Conservation (phyloP, 805 yeast species). For the Limtongia smithiae region DNA sequence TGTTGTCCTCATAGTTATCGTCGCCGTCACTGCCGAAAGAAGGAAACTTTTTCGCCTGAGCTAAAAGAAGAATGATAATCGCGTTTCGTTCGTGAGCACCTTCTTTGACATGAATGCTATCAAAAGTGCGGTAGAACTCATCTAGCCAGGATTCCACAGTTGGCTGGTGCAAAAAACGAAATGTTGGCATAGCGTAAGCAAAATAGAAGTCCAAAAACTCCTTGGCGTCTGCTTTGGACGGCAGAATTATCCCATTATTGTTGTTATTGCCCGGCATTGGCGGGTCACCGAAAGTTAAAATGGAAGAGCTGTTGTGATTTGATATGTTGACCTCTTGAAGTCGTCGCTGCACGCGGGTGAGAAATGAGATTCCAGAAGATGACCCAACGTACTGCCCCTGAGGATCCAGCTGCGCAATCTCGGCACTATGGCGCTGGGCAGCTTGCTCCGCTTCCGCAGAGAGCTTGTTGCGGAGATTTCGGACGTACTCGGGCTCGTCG, state of each 20-base stretch:
- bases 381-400: conserved; percentile 20
- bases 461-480: conserved; percentile 2
- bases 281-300: conserved; percentile 22
- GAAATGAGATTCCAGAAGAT: conserved; percentile 18
- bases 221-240: conserved; percentile 14
- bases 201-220: conserved; percentile 17
- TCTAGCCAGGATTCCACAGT: conserved; percentile 18
- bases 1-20: conserved; percentile 3
- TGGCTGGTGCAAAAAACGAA: conserved; percentile 22
- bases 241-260: conserved; percentile 13
- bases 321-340: conserved; percentile 11
- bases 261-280: conserved; percentile 8
- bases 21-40: neutral
- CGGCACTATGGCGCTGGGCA: conserved; percentile 8
- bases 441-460: neutral
- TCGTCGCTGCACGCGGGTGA: conserved; percentile 13
- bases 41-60: conserved; percentile 21
- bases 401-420: conserved; percentile 9
- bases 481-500: conserved; percentile 13
- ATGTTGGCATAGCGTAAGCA: conserved; percentile 25
- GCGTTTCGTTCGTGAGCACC: conserved; percentile 19
- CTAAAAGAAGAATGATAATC: conserved; percentile 13
- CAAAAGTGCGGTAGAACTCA: conserved; percentile 19
- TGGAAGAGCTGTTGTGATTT: conserved; percentile 7
- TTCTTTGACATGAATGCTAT: conserved; percentile 2